Base-by-base conservation (phyloP, 2,329 filamentous ascomycete genomes). In the Colletotrichum karsti region DNA sequence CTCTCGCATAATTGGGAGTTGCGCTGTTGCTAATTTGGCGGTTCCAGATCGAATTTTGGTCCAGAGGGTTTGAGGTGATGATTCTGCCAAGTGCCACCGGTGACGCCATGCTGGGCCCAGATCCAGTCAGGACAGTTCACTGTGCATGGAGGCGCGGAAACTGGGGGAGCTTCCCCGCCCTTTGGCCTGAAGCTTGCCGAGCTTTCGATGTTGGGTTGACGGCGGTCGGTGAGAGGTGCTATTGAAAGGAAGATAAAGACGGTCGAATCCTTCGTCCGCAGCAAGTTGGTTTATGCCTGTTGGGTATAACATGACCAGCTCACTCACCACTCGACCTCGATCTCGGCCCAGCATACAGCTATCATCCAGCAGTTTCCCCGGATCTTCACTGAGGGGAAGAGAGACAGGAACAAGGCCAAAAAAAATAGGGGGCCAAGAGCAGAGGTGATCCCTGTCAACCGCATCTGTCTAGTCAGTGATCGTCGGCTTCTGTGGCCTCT, bases 91-190 rank as follows among this genome's bases (percentile, higher is more conserved):
- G 59, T 20, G 42, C 35, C 41, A n/a, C n/a, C 51, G 35, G 63
- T 67, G 63, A 63, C 63, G 63, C 63, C 63, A 67, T 53, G 63
- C 35, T 63, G 26, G 59, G 13, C 41, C 41, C 51, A 63, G 50
- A 50, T 42, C 63, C 58, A 67, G 58, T 22, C 20, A 28, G 51
- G 20, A 57, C 35, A 63, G 15, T 46, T 46, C 63, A 57, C 35
- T 51, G 35, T 63, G 51, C 50, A 63, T 57, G 59, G 51, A 41
- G 42, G 51, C 59, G 35, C 28, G 42, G 46, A 55, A 20, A 28
- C 48, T 28, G 54, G 41, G 58, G 30, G 41, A 42, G 50, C 15
- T 66, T 63, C 51, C 63, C 63, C 63, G 42, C 63, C 58, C 50
- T 41, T 15, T 22, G 39, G 20, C 57, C 22, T 13, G 50, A 18